Evolutionary conservation across 768 basidiomycete species (phyloP).

Genomic region (Mycena vulgaris): DNA sequence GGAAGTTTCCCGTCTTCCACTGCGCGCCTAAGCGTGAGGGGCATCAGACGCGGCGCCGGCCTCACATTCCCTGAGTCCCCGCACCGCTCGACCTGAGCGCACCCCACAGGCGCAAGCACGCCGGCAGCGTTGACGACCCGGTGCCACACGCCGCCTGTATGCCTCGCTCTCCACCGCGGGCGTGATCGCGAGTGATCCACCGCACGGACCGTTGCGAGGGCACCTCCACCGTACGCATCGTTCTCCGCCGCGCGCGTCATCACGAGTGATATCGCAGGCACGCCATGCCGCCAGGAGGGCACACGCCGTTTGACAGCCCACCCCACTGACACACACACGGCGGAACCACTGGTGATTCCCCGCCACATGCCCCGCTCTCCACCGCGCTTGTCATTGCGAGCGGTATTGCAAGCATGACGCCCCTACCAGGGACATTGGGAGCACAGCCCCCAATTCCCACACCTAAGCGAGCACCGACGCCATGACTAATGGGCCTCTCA

Average conservation of each 20-base stretch:
- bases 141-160: background rate
- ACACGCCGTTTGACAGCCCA: background rate
- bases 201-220: slow-evolving; percentile 4
- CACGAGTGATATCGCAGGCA: background rate
- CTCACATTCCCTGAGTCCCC: background rate
- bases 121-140: too few relatives aligned
- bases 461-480: too few relatives aligned
- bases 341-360: background rate
- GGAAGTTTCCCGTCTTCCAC: background rate
- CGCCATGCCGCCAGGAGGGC: background rate
- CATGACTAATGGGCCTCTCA: too few relatives aligned
- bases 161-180: slow-evolving; percentile 3
- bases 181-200: slow-evolving; percentile 14
- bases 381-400: background rate
- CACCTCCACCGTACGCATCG: slow-evolving; percentile 6
- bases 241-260: slow-evolving; percentile 13
- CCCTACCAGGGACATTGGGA: slow-evolving; percentile 1
- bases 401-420: background rate
- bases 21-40: background rate
- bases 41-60: background rate
- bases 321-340: background rate
- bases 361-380: background rate
- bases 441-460: background rate
- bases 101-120: too few relatives aligned
- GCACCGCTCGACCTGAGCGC: background rate